Percentiles rank a stretch among this genome's conserved stretches.
These are phyloP conservation scores for Vinca major DNA, from an alignment of 305 asterid genomes.

Conservation along the genomic window DNA sequence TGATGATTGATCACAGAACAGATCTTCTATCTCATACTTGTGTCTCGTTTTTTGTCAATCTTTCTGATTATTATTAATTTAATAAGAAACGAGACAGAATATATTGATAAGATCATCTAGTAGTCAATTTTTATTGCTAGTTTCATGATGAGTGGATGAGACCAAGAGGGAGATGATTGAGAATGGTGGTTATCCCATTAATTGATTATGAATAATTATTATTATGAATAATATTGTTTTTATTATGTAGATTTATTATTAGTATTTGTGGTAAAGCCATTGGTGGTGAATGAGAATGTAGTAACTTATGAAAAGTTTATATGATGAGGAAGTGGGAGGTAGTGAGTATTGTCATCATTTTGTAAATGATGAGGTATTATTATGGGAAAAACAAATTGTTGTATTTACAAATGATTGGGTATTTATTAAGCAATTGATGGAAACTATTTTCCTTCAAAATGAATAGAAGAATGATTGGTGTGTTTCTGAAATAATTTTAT, in stretches of 20 bases:
- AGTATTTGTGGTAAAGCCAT: neutral
- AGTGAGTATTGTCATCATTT: neutral
- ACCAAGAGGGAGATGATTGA: neutral
- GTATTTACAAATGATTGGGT: neutral
- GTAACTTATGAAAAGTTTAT: neutral
- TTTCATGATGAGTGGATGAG: neutral
- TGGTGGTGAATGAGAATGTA: neutral
- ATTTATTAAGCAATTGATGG: neutral
- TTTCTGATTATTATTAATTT: too few relatives aligned
- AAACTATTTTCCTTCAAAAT: too few relatives aligned
- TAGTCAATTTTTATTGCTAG: too few relatives aligned
- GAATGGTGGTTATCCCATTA: neutral
- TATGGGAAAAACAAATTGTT: neutral
- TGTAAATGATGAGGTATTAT: slow-evolving; percentile 8
- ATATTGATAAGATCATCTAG: too few relatives aligned
- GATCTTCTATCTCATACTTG: too few relatives aligned
- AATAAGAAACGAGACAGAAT: too few relatives aligned
- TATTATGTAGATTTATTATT: neutral
- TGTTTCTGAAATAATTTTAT: too few relatives aligned
- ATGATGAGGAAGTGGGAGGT: neutral
- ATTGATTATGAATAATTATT: neutral
- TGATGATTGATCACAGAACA: neutral
- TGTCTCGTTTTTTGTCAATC: too few relatives aligned
- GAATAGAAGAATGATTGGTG: too few relatives aligned
- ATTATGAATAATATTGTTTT: neutral